Evolutionary conservation across 257 asterid species (phyloP), one percentile per base, ranked within the genome.

Genomic region (Forsythia suspensa): DNA sequence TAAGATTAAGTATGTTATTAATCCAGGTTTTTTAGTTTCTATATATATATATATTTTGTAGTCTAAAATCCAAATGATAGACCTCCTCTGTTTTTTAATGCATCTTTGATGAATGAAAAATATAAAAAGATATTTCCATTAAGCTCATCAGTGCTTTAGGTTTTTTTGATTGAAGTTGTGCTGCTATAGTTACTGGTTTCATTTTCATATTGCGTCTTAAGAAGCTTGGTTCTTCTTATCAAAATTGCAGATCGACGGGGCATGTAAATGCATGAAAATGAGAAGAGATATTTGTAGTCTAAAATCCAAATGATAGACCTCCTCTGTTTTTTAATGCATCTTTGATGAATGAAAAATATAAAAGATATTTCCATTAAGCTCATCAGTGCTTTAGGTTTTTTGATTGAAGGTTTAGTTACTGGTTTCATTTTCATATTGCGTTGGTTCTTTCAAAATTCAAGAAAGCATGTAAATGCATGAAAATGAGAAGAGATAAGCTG

Each of bases 401-500:
- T 10, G 43, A 52, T 72, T 18, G 72, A 44, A 39, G 76, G 41
- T 70, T 40, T 21, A 37, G 21, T 59, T 77, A 9, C 57, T 77
- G 65, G 77, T 65, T 72, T 65, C 38, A 13, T n/a, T 74, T 79
- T 38, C 51, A 4, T n/a, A n/a, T n/a, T n/a, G n/a, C n/a, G n/a
- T n/a, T n/a, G n/a, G n/a, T n/a, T n/a, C n/a, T n/a, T n/a, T n/a
- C n/a, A n/a, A n/a, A n/a, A n/a, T n/a, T n/a, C n/a, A n/a, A n/a
- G n/a, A n/a, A n/a, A n/a, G 34, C 34, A 65, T 51, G 76, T 72
- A 83, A 71, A 79, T 73, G 80, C 61, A 72, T 43, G 51, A 85
- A 70, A 80, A 36, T 82, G 73, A 82, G 82, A 61, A 82, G 77
- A n/a, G 42, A 63, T 51, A n/a, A n/a, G n/a, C n/a, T n/a, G n/a